Evolutionary conservation across 352 stramenopile species (phyloP), one percentile per base, ranked within the genome.

Genomic region (Pythium sukuiense): DNA sequence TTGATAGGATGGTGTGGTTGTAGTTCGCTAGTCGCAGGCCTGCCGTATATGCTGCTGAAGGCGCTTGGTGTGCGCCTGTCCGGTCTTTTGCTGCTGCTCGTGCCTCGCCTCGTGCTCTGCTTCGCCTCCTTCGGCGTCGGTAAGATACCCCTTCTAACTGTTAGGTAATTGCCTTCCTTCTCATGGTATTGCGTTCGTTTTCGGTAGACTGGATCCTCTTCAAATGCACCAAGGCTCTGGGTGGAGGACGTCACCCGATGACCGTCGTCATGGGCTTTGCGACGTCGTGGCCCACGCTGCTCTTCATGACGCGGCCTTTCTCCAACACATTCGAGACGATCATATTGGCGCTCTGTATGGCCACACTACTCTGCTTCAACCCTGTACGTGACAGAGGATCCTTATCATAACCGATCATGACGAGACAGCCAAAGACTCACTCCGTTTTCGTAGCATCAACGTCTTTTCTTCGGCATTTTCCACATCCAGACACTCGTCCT

Each of bases 241-340:
- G 70, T 8, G 26, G 50, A 5, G 9, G 55, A 29, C 45, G 45
- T 6, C 70, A 79, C 27, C 62, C 70, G 1, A 46, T 52, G 37
- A 43, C 52, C 3, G 65, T 76, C 8, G 64, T 92, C 11, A 55
- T 91, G 6, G 57, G 71, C 32, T 90, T 91, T 59, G 81, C 83
- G 45, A 92, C 78, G 45, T 81, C 85, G 39, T 95, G 87, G 86
- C 74, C 85, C 32, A 83, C 75, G 14, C 52, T 88, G 26, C 63
- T 94, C 27, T 79, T 95, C 48, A 52, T 92, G 27, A 77, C 80
- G 50, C 82, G 88, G 30, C 85, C 88, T 3, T 92, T 95, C 50
- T 93, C 85, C 64, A 96, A 96, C 65, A 83, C 85, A 14, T 74
- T 79, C 41, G 88, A 93, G 65, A 86, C 84, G 24, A 48, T 91